Evolutionary conservation across 805 yeast genomes (phyloP), one percentile per base, ranked within the genome.

Genomic region (Myxozyma lipomycoides): DNA sequence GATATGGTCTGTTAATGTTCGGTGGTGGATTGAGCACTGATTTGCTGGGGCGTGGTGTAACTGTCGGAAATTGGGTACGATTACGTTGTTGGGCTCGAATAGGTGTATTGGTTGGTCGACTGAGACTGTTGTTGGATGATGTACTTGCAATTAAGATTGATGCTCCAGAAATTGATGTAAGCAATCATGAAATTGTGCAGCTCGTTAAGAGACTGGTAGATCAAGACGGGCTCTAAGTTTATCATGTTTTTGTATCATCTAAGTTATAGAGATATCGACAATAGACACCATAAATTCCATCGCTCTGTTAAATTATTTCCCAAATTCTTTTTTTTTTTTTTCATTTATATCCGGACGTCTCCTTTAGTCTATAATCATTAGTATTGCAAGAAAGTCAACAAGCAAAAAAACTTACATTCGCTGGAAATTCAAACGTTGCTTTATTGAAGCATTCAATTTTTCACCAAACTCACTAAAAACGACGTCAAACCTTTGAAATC

Each of bases 21-120:
- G 95, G 96, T 7, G 93, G 95, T 4, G 76, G 78, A 0, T 70
- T 77, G 1, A 62, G 66, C 4, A 76, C 77, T 1, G 74, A 71
- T 37, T 75, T 81, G 3, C 78, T 89, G 0, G 95, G 96, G 0
- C 56, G 64, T 10, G 97, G 97, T 21, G 78, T 93, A 32, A 81
- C 88, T 6, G 70, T 91, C 48, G 96, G 87, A 59, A 76, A 76
- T n/a, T 90, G 98, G 97, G 68, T 87, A 30, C 95, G 96, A 0
- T 75, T 91, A 10, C 75, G 86, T 55, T 87, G 96, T 0, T 91
- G 97, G 97, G 84, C 95, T 57, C 86, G 93, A 58, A 87, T 90
- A 61, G 98, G 90, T 1, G 95, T 91, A 1, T 70, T 91, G 42
- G 76, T 90, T 26, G 84, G 86, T 51, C 79, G 83, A 51, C 68